Evolutionary conservation across 768 basidiomycete genomes (phyloP).

Genomic region (Boletus speciosus): DNA sequence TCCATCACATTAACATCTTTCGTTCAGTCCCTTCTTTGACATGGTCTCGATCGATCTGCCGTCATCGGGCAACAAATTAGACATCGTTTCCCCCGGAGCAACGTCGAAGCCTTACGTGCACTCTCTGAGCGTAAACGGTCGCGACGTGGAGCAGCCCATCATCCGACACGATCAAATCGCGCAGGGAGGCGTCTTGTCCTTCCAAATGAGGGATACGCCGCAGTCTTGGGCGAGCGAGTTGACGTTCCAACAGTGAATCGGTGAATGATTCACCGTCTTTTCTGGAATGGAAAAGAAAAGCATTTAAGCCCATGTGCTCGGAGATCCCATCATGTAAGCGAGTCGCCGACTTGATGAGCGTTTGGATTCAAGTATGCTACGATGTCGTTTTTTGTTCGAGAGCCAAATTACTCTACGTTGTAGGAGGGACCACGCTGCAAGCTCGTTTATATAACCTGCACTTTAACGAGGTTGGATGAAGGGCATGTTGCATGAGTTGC

Average conservation of each 20-base stretch:
- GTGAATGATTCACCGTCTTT: no score
- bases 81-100: conserved; percentile 56
- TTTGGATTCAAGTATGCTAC: no score
- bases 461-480: no score
- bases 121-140: conserved; percentile 55
- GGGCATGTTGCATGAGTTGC: no score
- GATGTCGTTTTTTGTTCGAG: neutral
- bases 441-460: no score
- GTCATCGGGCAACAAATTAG: conserved; percentile 33
- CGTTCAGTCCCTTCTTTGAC: conserved; percentile 50
- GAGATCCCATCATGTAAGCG: neutral
- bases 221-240: conserved; percentile 39
- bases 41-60: conserved; percentile 55
- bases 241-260: neutral
- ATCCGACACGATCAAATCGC: conserved; percentile 62
- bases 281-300: neutral
- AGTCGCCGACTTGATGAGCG: neutral
- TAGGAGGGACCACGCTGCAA: no score
- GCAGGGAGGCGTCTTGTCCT: conserved; percentile 53
- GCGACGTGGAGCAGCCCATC: conserved; percentile 39
- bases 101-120: conserved; percentile 58
- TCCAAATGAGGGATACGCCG: conserved; percentile 59
- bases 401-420: neutral
- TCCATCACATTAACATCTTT: neutral
- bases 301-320: neutral